A percentile compares a stretch with the other conserved stretches of the same genome.
These are phyloP conservation scores for Fragosphaeria purpurea DNA, from an alignment of 2,329 filamentous ascomycete genomes.

Conservation along the genomic window DNA sequence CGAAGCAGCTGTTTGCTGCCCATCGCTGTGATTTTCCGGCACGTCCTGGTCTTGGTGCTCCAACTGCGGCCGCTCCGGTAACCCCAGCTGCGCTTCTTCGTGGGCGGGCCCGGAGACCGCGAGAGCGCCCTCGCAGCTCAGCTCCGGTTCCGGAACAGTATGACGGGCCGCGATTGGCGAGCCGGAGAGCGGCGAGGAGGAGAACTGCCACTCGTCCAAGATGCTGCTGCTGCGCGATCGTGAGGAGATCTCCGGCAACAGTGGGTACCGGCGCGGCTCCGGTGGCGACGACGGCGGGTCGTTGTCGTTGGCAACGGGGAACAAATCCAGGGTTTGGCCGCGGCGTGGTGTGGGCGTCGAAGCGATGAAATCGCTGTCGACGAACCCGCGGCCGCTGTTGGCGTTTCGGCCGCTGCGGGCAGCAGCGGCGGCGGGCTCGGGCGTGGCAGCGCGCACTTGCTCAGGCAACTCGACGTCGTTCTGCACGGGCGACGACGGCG, in stretches of 20 bases:
- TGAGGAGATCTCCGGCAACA: conserved; percentile 42
- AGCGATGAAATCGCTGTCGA: conserved; percentile 45
- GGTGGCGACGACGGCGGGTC: conserved; percentile 51
- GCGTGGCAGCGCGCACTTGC: conserved; percentile 30
- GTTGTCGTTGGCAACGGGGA: conserved; percentile 24
- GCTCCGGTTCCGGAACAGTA: conserved; percentile 12
- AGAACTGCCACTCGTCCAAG: conserved; percentile 40
- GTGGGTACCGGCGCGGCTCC: conserved; percentile 40
- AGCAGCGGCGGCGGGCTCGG: conserved; percentile 23
- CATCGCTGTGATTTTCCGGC: background rate
- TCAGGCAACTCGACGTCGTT: conserved; percentile 10
- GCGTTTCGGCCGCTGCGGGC: conserved; percentile 15
- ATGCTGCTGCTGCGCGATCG: conserved; percentile 30
- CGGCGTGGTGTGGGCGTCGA: conserved; percentile 53
- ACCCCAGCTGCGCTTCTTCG: conserved; percentile 3
- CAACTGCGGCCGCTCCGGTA: background rate
- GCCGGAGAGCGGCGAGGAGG: conserved; percentile 44
- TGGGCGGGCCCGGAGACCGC: conserved; percentile 4
- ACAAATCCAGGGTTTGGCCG: conserved; percentile 34
- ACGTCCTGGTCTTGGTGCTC: background rate
- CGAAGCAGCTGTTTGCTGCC: too few relatives aligned
- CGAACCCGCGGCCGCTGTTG: conserved; percentile 19
- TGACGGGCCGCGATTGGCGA: conserved; percentile 34
- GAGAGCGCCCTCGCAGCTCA: conserved; percentile 14
- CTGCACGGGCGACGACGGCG: background rate